Percentiles rank a stretch among this genome's conserved stretches.
Evolutionary conservation across 768 basidiomycete species (phyloP).

Genomic region (Xerocomellus dryophilus): DNA sequence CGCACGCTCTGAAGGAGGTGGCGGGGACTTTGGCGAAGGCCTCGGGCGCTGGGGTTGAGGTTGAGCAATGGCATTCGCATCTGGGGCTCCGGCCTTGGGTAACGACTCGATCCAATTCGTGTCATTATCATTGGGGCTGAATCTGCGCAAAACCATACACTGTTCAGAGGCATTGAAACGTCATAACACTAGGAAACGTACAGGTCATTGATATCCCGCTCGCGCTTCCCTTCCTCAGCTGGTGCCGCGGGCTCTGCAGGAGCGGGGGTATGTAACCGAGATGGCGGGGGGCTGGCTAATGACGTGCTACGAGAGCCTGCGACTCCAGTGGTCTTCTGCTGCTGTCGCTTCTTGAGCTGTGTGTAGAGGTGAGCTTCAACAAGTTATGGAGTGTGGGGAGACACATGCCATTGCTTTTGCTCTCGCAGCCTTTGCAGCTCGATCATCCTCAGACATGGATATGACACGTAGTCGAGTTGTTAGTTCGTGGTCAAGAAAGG

Average conservation of each 20-base stretch:
- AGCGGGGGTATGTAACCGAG: slow-evolving; percentile 52
- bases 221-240: slow-evolving; percentile 40
- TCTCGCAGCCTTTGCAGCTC: slow-evolving; percentile 78
- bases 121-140: slow-evolving; percentile 42
- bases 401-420: slow-evolving; percentile 74
- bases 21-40: slow-evolving; percentile 15
- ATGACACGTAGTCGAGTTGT: slow-evolving; percentile 4
- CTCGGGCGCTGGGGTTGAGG: slow-evolving; percentile 26
- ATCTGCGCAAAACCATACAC: slow-evolving; percentile 34
- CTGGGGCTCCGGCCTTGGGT: slow-evolving; percentile 39
- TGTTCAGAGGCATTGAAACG: not conserved
- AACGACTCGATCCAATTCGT: slow-evolving; percentile 62
- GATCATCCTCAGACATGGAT: slow-evolving; percentile 54
- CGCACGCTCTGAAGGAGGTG: slow-evolving; percentile 12
- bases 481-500: slow-evolving; percentile 5
- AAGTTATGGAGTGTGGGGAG: not conserved
- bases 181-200: slow-evolving; percentile 38
- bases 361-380: slow-evolving; percentile 3
- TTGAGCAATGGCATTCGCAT: slow-evolving; percentile 34
- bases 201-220: slow-evolving; percentile 59
- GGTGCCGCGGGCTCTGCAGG: slow-evolving; percentile 37
- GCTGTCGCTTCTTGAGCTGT: slow-evolving; percentile 80
- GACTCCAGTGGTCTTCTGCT: slow-evolving; percentile 50
- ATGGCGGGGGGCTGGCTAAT: slow-evolving; percentile 45
- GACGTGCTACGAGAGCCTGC: slow-evolving; percentile 36